Conservation (phyloP, 2,329 filamentous ascomycete genomes). For the Colletotrichum salicis region DNA sequence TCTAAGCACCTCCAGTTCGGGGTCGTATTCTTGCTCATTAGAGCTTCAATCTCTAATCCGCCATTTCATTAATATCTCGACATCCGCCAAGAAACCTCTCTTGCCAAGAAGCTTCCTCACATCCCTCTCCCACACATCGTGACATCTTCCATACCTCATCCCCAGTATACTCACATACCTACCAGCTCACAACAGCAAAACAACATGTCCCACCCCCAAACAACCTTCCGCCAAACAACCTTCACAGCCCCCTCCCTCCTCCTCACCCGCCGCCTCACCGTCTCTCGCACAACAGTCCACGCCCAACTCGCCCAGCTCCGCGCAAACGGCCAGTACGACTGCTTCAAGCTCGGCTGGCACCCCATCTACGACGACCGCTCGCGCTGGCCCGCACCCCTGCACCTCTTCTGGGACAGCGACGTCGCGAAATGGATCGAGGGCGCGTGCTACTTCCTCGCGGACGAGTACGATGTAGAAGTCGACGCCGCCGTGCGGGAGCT, state of each 20-base stretch:
- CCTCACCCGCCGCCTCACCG: constrained; percentile 44
- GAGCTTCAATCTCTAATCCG: not conserved
- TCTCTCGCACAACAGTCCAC: constrained; percentile 52
- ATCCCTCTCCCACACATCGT: not conserved
- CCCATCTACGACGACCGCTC: constrained; percentile 61
- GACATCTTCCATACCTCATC: not conserved
- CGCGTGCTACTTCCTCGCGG: constrained; percentile 65
- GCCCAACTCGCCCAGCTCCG: constrained; percentile 65
- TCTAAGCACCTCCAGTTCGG: not conserved
- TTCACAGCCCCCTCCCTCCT: constrained; percentile 51
- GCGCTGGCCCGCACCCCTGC: constrained; percentile 65
- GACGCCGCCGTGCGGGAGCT: constrained; percentile 64
- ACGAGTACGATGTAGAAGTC: constrained; percentile 55
- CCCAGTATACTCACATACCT: no score
- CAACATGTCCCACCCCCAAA: constrained; percentile 48
- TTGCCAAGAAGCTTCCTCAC: not conserved
- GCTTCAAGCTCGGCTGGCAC: constrained; percentile 68
- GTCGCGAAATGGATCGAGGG: constrained; percentile 72
- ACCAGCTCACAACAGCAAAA: constrained; percentile 29
- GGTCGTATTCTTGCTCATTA: not conserved
- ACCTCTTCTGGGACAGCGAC: constrained; percentile 68
- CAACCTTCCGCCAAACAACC: constrained; percentile 47
- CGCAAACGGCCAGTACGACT: constrained; percentile 65
- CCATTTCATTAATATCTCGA: not conserved
- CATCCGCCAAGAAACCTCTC: not conserved